Percentiles rank a stretch among this genome's conserved stretches.
These are phyloP conservation scores for Nothophaeocryptopus gaeumannii DNA, from an alignment of 2,329 filamentous ascomycete genomes.

Conservation along the genomic window DNA sequence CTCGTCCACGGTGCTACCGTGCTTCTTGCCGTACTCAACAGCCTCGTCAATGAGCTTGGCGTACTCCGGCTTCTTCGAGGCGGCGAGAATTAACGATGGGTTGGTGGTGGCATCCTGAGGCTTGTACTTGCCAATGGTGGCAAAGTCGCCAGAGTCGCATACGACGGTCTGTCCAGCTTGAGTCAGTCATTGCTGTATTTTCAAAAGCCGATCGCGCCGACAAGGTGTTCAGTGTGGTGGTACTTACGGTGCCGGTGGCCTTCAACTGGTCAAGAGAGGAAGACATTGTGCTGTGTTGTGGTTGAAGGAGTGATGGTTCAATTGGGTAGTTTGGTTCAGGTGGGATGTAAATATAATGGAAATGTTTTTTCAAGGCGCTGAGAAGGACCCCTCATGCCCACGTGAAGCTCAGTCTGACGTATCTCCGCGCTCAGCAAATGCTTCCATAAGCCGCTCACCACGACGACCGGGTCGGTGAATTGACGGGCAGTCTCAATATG, in stretches of 20 bases:
- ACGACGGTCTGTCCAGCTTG: slow-evolving; percentile 70
- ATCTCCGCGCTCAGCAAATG: too few relatives aligned
- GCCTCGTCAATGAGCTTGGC: slow-evolving; percentile 29
- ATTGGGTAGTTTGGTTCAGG: not conserved
- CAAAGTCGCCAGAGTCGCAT: slow-evolving; percentile 82
- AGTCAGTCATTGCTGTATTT: slow-evolving; percentile 18
- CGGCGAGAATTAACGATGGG: slow-evolving; percentile 95
- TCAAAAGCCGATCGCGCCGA: slow-evolving; percentile 18
- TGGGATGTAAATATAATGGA: not conserved
- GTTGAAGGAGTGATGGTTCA: not conserved
- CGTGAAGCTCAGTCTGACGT: not conserved
- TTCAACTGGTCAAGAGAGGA: slow-evolving; percentile 95
- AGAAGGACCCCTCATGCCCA: not conserved
- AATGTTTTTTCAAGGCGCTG: too few relatives aligned
- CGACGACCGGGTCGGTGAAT: too few relatives aligned
- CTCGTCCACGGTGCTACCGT: slow-evolving; percentile 65
- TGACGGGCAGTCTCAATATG: too few relatives aligned
- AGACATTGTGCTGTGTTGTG: slow-evolving; percentile 59
- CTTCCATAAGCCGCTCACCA: too few relatives aligned
- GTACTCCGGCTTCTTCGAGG: slow-evolving; percentile 65
- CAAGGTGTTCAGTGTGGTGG: not conserved
- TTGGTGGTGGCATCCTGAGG: slow-evolving; percentile 99
- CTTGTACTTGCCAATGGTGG: slow-evolving; percentile 99
- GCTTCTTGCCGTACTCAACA: slow-evolving; percentile 78
- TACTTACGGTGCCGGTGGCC: slow-evolving; percentile 87